A percentile compares a stretch with the other conserved stretches of the same genome.
phyloP scores from a whole-genome alignment of 2,329 filamentous ascomycete species.

The Furcasterigmium sp. region DNA sequence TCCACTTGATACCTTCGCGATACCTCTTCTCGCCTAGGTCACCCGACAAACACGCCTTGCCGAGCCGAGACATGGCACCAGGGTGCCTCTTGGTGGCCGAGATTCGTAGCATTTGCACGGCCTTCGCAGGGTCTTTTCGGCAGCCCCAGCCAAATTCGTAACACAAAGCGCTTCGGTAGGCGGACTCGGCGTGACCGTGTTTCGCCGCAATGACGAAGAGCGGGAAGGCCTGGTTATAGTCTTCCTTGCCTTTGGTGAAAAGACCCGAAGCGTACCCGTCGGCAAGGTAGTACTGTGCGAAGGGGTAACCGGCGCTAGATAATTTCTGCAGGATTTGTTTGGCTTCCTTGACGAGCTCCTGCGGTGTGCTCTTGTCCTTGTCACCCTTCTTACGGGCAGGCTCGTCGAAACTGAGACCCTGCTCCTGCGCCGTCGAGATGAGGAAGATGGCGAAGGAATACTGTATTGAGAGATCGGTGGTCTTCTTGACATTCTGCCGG shows the following conservation, averaged over 20 bases:
- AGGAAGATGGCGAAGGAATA: constrained; percentile 97
- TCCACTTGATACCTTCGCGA: constrained; percentile 90
- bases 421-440: constrained; percentile 81
- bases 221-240: constrained; percentile 86
- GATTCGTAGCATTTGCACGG: constrained; percentile 86
- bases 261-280: constrained; percentile 92
- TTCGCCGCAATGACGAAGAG: constrained; percentile 92
- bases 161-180: constrained; percentile 86
- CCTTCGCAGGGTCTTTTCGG: constrained; percentile 82
- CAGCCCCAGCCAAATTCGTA: constrained; percentile 99
- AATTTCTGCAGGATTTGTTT: constrained; percentile 83
- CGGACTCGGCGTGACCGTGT: constrained; percentile 94
- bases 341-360: constrained; percentile 77
- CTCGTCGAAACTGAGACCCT: constrained; percentile 52
- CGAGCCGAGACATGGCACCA: constrained; percentile 87
- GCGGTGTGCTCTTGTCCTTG: constrained; percentile 46
- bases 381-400: constrained; percentile 39
- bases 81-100: constrained; percentile 92
- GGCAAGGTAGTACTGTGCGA: constrained; percentile 95
- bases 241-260: constrained; percentile 90
- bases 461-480: constrained; percentile 81
- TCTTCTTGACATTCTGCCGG: constrained; percentile 93
- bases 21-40: constrained; percentile 86
- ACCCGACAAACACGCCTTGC: constrained; percentile 82
- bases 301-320: constrained; percentile 84